phyloP scores from a whole-genome alignment of 176 grass and related monocot genomes.

The Aegilops speltoides region DNA sequence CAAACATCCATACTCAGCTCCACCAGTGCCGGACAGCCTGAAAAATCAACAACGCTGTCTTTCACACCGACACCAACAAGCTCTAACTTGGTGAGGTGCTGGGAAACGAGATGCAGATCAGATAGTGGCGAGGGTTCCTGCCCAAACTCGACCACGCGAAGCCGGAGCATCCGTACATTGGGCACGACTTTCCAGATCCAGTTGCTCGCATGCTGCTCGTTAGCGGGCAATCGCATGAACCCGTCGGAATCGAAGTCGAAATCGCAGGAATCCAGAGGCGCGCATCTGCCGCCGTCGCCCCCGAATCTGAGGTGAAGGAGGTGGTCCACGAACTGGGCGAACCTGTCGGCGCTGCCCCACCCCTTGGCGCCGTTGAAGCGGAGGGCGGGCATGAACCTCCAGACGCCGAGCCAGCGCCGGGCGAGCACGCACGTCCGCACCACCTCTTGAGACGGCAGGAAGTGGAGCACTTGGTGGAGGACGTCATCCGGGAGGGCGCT shows the following conservation, averaged over 20 bases:
- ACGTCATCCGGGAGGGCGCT: background rate
- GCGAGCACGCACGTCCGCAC: background rate
- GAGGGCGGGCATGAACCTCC: background rate
- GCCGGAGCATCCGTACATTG: background rate
- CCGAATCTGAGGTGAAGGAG: background rate
- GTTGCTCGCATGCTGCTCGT: background rate
- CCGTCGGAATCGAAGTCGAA: background rate
- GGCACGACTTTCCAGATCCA: background rate
- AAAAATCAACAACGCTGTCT: background rate
- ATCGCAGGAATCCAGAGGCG: background rate
- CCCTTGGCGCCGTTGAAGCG: background rate
- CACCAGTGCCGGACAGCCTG: background rate
- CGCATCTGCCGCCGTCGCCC: background rate
- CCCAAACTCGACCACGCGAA: background rate
- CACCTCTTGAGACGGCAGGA: background rate
- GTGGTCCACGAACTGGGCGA: background rate
- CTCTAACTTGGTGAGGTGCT: background rate
- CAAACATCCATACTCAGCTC: background rate
- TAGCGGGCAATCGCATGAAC: background rate
- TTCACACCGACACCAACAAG: background rate
- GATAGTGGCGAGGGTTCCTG: background rate
- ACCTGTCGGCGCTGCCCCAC: background rate
- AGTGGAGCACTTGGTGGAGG: background rate
- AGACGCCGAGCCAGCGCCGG: constrained; percentile 2
- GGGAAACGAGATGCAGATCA: background rate